Evolutionary conservation across 106 monocot genomes (phyloP), one percentile per base, ranked within the genome.

Genomic region (Platanthera guangdongensis): DNA sequence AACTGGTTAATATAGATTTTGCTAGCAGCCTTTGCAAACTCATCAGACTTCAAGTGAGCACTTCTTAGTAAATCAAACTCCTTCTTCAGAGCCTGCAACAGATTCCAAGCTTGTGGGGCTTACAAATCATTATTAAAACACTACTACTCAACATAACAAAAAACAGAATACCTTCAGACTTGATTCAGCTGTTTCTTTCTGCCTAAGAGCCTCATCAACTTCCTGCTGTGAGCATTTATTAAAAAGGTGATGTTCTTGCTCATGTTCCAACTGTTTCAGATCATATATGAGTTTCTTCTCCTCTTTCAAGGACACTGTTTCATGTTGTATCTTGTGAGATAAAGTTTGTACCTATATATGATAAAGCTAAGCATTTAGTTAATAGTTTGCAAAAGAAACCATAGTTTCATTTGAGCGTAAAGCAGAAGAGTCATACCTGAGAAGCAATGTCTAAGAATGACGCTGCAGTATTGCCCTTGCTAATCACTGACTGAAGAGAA

Each of bases 141-240:
- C 10, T 48, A 65, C 32, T 30, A 65, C 12, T 11, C 30, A 65
- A 65, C 32, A 65, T 30, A 32, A 70, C 32, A 47, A 71, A 71
- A 30, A 18, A 72, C 51, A 2, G 9, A 72, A 51, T 72, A 72
- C 72, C 72, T 10, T 72, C 22, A 72, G 50, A 10, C 72, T 72
- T 15, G 72, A 51, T 72, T 72, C 72, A 51, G 72, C 72, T 72
- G 50, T 22, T 72, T 72, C 72, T 51, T 72, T 72, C 51, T 72
- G 72, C 72, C 22, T 72, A 16, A 72, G 49, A 51, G 72, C 72
- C 9, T 72, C 72, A 51, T 72, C 72, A 72, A 72, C 51, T 21
- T 72, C 72, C 9, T 12, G 51, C 51, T 72, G 50, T 13, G 72
- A 72, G 10, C 51, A 51, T 19, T 72, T 72, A 21, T 47, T 51